Conservation (phyloP, 2,329 filamentous ascomycete genomes). For the Xylariomycetidae sp. region DNA sequence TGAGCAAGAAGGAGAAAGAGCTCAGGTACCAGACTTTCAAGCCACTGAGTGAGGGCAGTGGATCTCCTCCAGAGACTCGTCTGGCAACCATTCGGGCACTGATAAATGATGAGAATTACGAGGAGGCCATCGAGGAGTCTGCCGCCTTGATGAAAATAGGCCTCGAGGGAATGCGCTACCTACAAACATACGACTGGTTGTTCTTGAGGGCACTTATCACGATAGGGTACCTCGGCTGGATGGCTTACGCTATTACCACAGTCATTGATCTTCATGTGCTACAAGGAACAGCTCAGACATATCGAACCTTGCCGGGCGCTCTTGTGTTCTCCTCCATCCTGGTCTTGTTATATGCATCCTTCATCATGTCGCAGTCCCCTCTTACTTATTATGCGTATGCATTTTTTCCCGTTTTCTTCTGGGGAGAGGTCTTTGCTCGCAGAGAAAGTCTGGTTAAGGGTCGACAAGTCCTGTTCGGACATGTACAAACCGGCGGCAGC, state of each 20-base stretch:
- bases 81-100: slow-evolving; percentile 62
- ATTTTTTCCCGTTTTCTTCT: slow-evolving; percentile 89
- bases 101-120: slow-evolving; percentile 61
- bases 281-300: slow-evolving; percentile 60
- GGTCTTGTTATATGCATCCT: slow-evolving; percentile 71
- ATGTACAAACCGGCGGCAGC: slow-evolving; percentile 58
- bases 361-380: slow-evolving; percentile 75
- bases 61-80: slow-evolving; percentile 61
- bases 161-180: slow-evolving; percentile 80
- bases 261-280: slow-evolving; percentile 87
- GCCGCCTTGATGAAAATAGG: slow-evolving; percentile 71
- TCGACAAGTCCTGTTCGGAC: slow-evolving; percentile 61
- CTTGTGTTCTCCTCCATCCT: slow-evolving; percentile 71
- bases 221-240: slow-evolving; percentile 89
- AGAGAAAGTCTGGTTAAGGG: slow-evolving; percentile 66
- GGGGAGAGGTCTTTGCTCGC: slow-evolving; percentile 88
- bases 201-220: slow-evolving; percentile 89
- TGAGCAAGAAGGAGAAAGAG: slow-evolving; percentile 70
- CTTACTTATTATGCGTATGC: slow-evolving; percentile 85
- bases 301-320: slow-evolving; percentile 55
- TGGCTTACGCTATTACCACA: slow-evolving; percentile 83
- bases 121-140: slow-evolving; percentile 76
- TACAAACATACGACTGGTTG: slow-evolving; percentile 98
- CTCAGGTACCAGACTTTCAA: slow-evolving; percentile 74
- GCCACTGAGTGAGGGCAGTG: slow-evolving; percentile 58